A percentile compares a stretch with the other conserved stretches of the same genome.
phyloP scores from a whole-genome alignment of 192 early-diverging fungal genomes.

The Backusella morwellensis region DNA sequence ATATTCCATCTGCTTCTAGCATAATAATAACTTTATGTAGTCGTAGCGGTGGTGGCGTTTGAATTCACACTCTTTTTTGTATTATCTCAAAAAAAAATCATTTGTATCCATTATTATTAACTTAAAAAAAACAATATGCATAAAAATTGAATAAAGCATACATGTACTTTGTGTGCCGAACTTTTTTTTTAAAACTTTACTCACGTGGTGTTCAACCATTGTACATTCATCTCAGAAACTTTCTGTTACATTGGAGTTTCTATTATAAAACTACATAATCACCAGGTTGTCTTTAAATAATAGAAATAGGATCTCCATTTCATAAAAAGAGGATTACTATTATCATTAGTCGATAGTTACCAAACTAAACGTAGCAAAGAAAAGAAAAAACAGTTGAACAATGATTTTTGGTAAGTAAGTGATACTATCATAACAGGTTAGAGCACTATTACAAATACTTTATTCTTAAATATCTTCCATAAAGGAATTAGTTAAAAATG shows the following conservation, averaged over 20 bases:
- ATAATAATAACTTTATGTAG: neutral
- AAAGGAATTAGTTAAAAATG: neutral
- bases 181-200: neutral
- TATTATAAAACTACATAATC: too few species aligned
- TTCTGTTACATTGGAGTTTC: neutral
- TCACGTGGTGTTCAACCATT: neutral
- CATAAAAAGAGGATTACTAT: too few species aligned
- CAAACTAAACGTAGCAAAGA: too few species aligned
- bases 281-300: too few species aligned
- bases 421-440: neutral
- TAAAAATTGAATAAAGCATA: neutral
- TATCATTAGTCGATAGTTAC: too few species aligned
- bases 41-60: slow-evolving; percentile 28
- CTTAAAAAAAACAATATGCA: neutral
- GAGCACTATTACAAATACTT: neutral
- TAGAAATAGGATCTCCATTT: neutral
- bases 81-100: neutral
- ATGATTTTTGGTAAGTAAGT: too few species aligned
- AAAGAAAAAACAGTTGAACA: neutral
- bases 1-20: neutral
- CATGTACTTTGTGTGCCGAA: too few species aligned
- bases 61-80: neutral
- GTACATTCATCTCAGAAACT: neutral
- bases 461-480: neutral
- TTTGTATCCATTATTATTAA: neutral